Base-by-base conservation (phyloP, 2,329 filamentous ascomycete genomes). In the Periconia digitata region DNA sequence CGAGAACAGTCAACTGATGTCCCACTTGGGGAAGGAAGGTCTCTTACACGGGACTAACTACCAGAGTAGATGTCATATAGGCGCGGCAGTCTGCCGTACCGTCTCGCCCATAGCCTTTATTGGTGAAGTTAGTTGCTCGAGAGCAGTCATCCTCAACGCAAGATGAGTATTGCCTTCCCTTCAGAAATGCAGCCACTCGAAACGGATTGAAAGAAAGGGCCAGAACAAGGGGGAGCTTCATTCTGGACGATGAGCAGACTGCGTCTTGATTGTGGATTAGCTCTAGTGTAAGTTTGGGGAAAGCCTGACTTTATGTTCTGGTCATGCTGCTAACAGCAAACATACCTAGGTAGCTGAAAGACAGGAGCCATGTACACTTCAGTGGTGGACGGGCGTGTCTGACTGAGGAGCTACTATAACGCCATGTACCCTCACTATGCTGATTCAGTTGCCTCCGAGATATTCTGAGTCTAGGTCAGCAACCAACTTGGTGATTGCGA, bases 21-120 rank as follows among this genome's bases (percentile, higher is more conserved):
- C 37, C 7, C 3, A 38, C 2, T 27, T 27, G 10, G 10, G 38
- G 20, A 27, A 3, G 34, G 6, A 15, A 6, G 37, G 18, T 3
- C 35, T 44, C 54, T 60, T 60, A 66, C 66, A 59, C 45, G 20
- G 63, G 61, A 42, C 59, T 54, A n/a, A 59, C 45, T 2, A 60
- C 35, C 6, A 62, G 46, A 17, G 58, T 63, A 5, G 60, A 63
- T 20, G 62, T 68, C 27, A 68, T 51, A 24, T 56, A 62, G 18
- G 45, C 50, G 17, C 52, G 42, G 29, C 66, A 69, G 32, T 66
- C 53, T 23, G 48, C 62, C 16, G 46, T 52, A 21, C 53, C 37
- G 2, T 55, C 42, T 45, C 55, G 58, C n/a, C 48, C 39, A 5
- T 51, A 29, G 22, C 54, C 54, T 34, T 42, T 32, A 43, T 46